Conservation (phyloP, 768 basidiomycete genomes). For the Psilocybe tampanensis region DNA sequence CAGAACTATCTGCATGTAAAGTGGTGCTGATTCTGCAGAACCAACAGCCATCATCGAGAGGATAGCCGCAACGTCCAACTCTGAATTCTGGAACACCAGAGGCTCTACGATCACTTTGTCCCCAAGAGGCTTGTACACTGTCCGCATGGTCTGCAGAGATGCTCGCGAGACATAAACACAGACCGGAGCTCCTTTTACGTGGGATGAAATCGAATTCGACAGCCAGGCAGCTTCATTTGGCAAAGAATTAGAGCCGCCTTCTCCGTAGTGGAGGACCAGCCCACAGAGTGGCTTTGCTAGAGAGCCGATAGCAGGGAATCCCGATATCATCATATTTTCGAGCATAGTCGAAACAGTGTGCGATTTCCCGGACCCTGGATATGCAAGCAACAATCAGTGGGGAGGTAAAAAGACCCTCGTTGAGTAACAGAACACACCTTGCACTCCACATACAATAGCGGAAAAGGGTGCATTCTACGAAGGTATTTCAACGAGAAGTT, state of each 20-base stretch:
- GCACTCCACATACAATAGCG: constrained; percentile 75
- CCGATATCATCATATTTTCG: constrained; percentile 70
- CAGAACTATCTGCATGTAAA: constrained; percentile 71
- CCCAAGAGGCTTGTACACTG: constrained; percentile 56
- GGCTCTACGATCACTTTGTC: constrained; percentile 53
- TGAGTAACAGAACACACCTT: constrained; percentile 34
- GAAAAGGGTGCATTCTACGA: constrained; percentile 75
- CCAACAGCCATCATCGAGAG: constrained; percentile 76
- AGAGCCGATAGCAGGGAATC: constrained; percentile 48
- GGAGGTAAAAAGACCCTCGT: background rate
- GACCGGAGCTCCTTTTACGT: constrained; percentile 35
- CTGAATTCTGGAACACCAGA: constrained; percentile 54
- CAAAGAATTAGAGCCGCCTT: constrained; percentile 56
- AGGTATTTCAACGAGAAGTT: background rate
- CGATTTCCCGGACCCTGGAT: constrained; percentile 67
- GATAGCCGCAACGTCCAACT: constrained; percentile 70
- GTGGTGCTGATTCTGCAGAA: constrained; percentile 59
- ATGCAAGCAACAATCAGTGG: background rate
- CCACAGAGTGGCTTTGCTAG: constrained; percentile 59
- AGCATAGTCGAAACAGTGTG: constrained; percentile 71
- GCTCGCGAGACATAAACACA: constrained; percentile 63
- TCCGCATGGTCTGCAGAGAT: constrained; percentile 61
- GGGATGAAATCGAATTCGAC: constrained; percentile 34
- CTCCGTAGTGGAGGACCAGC: constrained; percentile 70
- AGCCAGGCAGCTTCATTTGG: constrained; percentile 74